Percentiles rank a stretch among this genome's conserved stretches.
Conservation (phyloP, 176 grass and related monocot species). For the Themeda triandra region DNA sequence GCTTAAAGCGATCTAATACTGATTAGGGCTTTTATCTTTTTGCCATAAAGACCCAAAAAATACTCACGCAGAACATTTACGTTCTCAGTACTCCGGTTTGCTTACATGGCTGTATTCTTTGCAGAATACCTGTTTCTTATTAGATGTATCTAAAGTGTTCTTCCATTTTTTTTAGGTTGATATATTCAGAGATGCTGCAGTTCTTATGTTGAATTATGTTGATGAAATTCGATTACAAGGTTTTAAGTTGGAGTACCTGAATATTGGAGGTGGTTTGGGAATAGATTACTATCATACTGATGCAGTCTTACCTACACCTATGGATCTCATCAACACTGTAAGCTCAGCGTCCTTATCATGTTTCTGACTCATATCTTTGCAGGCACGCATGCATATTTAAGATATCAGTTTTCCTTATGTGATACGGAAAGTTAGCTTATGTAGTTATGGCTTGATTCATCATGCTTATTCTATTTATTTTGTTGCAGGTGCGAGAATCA, state of each 20-base stretch:
- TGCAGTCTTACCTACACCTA: conserved; percentile 75
- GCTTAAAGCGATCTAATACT: neutral
- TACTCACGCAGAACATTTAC: neutral
- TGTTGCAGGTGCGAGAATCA: conserved; percentile 74
- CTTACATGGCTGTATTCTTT: neutral
- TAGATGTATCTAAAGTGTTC: neutral
- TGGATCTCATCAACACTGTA: conserved; percentile 97
- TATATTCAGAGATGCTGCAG: conserved; percentile 98
- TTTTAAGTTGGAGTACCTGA: conserved; percentile 91
- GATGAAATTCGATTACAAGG: conserved; percentile 91
- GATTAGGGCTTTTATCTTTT: neutral
- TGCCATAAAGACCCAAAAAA: neutral
- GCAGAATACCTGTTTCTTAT: neutral
- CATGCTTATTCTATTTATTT: neutral
- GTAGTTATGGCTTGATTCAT: neutral
- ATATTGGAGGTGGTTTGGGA: conserved; percentile 91
- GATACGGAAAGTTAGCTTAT: neutral
- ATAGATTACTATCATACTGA: conserved; percentile 91
- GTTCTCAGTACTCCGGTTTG: neutral
- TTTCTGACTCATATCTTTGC: conserved; percentile 27
- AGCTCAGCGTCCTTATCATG: conserved; percentile 26
- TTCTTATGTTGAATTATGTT: conserved; percentile 88
- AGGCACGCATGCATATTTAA: neutral
- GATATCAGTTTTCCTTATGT: neutral
- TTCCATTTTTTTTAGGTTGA: conserved; percentile 64